Base-by-base conservation (phyloP, 2,329 filamentous ascomycete genomes). In the Exophiala sp. region DNA sequence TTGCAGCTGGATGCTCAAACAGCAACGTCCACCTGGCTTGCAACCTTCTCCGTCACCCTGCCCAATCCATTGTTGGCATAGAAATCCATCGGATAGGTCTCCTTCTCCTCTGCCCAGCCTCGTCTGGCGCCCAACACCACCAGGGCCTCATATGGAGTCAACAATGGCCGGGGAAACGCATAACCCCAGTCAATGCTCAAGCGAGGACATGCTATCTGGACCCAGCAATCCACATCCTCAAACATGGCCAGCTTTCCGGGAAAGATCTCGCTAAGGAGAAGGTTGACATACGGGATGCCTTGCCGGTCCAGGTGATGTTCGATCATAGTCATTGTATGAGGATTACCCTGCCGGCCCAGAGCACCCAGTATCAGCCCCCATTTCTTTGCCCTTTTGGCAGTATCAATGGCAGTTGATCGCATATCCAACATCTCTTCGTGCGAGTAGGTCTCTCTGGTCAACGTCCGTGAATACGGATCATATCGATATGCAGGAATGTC, bases 141-240 rank as follows among this genome's bases (percentile, higher is more conserved):
- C 52, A 97, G 77, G 5, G 93, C 93, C 71, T 98, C 93, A 61
- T 98, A 96, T 1, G 93, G 91, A 45, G 91, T 97, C 64, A 98
- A 69, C 51, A 98, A 67, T 41, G 93, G 93, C 40, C 87, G 73
- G 1, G 88, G 80, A 65, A 98, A 98, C 0, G 93, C 93, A 71
- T 97, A 97, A 0, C 93, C 93, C 93, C 93, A 98, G 70, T 98
- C 93, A 60, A 98, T 98, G 67, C 91, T 97, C 65, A 98, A 65
- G 43, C 93, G 75, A n/a, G 93, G 93, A 69, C 93, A 98, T 3
- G 93, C 93, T 43, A 98, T 89, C 70, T 98, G 93, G 32, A 98
- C 91, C 93, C 93, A 98, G 62, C 89, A 95, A 65, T 96, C 91
- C 2, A 98, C 87, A 63, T 97, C 91, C 23, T 73, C 71, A 88